Evolutionary conservation across 495 filamentous ascomycete genomes (phyloP).

Genomic region (Daldinia caldariorum): DNA sequence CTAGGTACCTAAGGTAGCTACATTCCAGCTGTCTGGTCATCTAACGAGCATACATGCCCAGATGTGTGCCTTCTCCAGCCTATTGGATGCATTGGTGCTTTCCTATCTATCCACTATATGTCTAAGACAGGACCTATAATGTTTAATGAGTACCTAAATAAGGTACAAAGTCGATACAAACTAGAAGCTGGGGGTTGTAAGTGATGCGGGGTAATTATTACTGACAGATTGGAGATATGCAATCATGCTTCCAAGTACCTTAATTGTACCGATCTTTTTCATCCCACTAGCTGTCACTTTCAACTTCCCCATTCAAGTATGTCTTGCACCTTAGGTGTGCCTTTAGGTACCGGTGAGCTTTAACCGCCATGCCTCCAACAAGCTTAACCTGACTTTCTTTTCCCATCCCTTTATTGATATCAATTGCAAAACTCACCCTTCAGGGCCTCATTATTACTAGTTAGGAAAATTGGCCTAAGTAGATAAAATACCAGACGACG

Average conservation of each 20-base stretch:
- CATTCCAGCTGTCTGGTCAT: not conserved
- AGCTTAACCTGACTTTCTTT: not conserved
- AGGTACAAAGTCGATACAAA: not conserved
- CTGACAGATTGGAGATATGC: not conserved
- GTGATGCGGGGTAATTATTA: slow-evolving; percentile 4
- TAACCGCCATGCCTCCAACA: not conserved
- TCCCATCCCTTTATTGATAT: not conserved
- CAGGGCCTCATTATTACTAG: not conserved
- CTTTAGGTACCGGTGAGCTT: not conserved
- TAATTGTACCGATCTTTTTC: not conserved
- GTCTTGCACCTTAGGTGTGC: no score
- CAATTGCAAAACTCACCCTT: not conserved
- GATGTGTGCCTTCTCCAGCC: not conserved
- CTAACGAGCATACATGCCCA: not conserved
- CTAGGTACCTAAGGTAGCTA: no score
- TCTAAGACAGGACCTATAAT: not conserved
- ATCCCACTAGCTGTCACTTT: not conserved
- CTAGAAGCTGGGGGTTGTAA: not conserved
- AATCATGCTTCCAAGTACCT: not conserved
- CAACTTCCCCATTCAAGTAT: no score
- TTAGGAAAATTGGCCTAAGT: no score
- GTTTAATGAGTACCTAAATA: not conserved
- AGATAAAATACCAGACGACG: not conserved
- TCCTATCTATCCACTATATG: not conserved
- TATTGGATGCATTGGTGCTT: not conserved